phyloP scores from a whole-genome alignment of 805 yeast species.

The Yueomyces sp. region DNA sequence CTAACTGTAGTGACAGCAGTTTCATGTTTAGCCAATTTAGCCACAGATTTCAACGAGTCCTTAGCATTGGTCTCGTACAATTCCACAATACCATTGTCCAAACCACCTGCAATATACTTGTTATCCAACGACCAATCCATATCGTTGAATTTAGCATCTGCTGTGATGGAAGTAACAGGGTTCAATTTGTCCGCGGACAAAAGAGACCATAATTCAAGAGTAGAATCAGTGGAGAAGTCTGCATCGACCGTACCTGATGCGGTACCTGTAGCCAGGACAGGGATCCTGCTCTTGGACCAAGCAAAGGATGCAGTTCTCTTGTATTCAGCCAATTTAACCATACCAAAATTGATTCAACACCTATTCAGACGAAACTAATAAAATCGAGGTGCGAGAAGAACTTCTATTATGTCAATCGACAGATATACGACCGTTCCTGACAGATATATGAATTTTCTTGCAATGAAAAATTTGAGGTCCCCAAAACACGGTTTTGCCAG shows the following conservation, averaged over 20 bases:
- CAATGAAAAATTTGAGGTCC: too few species aligned
- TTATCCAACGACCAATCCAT: conserved; percentile 67
- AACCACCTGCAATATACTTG: conserved; percentile 72
- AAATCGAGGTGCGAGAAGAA: too few species aligned
- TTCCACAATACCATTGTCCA: conserved; percentile 69
- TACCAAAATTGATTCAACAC: conserved; percentile 8
- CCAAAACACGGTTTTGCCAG: too few species aligned
- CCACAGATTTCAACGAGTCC: conserved; percentile 33
- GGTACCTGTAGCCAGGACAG: conserved; percentile 78
- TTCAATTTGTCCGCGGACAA: conserved; percentile 27
- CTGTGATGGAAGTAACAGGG: conserved; percentile 33
- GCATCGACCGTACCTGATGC: conserved; percentile 94
- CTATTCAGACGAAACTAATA: too few species aligned
- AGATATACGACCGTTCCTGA: too few species aligned
- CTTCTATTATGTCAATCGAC: too few species aligned
- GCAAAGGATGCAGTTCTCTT: conserved; percentile 88
- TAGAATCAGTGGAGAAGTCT: conserved; percentile 64
- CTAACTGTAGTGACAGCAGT: conserved; percentile 60
- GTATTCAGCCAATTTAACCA: conserved; percentile 79
- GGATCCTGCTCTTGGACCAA: conserved; percentile 71
- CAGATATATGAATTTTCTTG: too few species aligned
- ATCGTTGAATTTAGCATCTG: conserved; percentile 58
- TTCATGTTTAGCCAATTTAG: conserved; percentile 44
- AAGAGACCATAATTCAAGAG: conserved; percentile 70
- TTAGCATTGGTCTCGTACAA: conserved; percentile 49